phyloP scores from a whole-genome alignment of 345 rosid genomes.

The Gossypium australe region DNA sequence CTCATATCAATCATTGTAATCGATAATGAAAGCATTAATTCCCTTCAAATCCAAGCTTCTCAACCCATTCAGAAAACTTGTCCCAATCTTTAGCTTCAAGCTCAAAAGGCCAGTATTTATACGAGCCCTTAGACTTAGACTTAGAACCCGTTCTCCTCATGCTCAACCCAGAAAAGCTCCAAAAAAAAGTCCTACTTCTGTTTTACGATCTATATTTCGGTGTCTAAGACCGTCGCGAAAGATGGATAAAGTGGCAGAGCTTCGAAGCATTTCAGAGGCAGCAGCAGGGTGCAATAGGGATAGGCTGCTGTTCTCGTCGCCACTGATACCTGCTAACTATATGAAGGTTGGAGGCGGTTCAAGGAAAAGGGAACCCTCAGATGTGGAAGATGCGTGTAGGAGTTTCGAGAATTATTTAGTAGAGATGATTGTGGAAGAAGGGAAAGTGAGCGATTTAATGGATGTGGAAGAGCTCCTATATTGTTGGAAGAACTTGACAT shows the following conservation, averaged over 20 bases:
- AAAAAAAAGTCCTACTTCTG: not conserved
- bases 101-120: conserved; percentile 46
- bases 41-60: conserved; percentile 59
- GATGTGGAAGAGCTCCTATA: conserved; percentile 85
- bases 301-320: conserved; percentile 36
- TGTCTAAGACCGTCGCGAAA: conserved; percentile 18
- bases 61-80: conserved; percentile 40
- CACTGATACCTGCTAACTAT: conserved; percentile 44
- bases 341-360: conserved; percentile 15
- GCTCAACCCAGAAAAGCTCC: conserved; percentile 22
- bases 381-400: conserved; percentile 70
- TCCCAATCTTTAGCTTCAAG: conserved; percentile 37
- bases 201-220: conserved; percentile 24
- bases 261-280: conserved; percentile 24
- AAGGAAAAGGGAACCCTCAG: conserved; percentile 19
- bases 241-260: conserved; percentile 34
- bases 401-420: conserved; percentile 81
- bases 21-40: conserved; percentile 51
- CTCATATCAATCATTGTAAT: conserved; percentile 19
- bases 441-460: conserved; percentile 59
- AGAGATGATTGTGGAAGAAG: conserved; percentile 76
- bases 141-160: conserved; percentile 19
- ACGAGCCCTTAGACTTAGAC: conserved; percentile 24
- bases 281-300: not conserved
- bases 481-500: conserved; percentile 78